Evolutionary conservation across 345 rosid genomes (phyloP).

Genomic region (Eucalyptus polybractea): DNA sequence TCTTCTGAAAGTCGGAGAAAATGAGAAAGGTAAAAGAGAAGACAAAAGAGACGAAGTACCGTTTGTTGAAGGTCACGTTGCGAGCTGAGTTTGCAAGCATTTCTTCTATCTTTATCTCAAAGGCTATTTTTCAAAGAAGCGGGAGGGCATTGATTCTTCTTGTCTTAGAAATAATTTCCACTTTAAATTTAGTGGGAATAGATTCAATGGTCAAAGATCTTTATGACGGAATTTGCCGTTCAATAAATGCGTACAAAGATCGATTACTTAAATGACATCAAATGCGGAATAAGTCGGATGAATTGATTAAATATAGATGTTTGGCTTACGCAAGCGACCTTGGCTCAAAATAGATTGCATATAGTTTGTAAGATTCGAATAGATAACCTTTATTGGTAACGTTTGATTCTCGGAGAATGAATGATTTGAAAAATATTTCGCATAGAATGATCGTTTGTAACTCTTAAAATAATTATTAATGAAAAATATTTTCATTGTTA

Average conservation of each 20-base stretch:
- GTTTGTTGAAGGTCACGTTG: not conserved
- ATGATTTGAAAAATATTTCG: too few relatives aligned
- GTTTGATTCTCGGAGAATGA: fast-evolving
- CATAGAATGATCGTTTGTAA: fast-evolving
- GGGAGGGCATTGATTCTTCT: not conserved
- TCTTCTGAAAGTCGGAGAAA: not conserved
- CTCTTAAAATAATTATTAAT: too few relatives aligned
- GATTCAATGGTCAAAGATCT: not conserved
- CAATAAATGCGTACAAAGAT: fast-evolving
- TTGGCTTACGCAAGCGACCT: not conserved
- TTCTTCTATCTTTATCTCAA: not conserved
- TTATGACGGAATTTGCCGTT: not conserved
- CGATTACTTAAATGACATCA: not conserved
- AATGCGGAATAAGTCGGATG: not conserved
- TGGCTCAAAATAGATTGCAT: not conserved
- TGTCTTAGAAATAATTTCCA: not conserved
- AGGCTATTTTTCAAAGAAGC: not conserved
- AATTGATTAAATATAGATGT: not conserved
- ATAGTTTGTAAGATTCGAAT: not conserved
- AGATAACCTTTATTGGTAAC: not conserved
- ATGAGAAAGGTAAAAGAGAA: not conserved
- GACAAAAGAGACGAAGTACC: not conserved
- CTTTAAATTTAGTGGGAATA: not conserved
- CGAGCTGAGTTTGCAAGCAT: not conserved
- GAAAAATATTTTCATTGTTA: too few relatives aligned